Evolutionary conservation across 352 stramenopile genomes (phyloP).

Genomic region (Phytophthora lateralis): DNA sequence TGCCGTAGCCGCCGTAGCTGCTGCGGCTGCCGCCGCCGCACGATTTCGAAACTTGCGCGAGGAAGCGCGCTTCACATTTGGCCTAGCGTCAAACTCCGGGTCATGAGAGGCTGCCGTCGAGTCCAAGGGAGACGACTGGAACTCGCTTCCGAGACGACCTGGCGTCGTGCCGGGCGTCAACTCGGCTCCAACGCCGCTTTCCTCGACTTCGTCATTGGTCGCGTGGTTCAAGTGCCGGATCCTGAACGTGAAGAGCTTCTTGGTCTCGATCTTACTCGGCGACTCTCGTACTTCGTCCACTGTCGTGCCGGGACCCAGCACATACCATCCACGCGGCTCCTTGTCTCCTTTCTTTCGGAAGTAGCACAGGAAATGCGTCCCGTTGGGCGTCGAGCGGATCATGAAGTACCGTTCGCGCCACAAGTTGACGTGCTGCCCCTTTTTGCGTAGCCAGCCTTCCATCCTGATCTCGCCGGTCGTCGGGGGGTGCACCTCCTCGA

Average conservation of each 20-base stretch:
- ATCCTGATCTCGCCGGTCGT: conserved; percentile 78
- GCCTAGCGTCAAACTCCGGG: conserved; percentile 48
- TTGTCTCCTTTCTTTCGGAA: conserved; percentile 87
- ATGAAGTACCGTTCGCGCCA: conserved; percentile 90
- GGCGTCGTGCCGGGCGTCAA: conserved; percentile 32
- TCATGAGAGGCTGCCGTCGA: conserved; percentile 30
- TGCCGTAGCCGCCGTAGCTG: conserved; percentile 75
- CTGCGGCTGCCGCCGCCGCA: conserved; percentile 66
- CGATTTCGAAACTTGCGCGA: conserved; percentile 69
- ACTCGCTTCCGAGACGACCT: conserved; percentile 31
- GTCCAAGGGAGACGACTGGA: conserved; percentile 38
- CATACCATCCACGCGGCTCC: conserved; percentile 81
- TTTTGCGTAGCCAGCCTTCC: conserved; percentile 88
- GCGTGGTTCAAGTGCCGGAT: conserved; percentile 71
- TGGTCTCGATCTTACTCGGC: conserved; percentile 88
- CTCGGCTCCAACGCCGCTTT: conserved; percentile 28
- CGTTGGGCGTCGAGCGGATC: conserved; percentile 82
- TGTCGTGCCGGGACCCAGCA: conserved; percentile 76
- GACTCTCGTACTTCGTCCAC: conserved; percentile 87
- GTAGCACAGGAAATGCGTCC: conserved; percentile 84
- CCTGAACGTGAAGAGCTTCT: conserved; percentile 85
- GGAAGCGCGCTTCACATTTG: conserved; percentile 50
- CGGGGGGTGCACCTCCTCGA: conserved; percentile 19
- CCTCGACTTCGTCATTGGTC: conserved; percentile 51
- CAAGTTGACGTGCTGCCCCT: conserved; percentile 86